Percentiles rank a stretch among this genome's conserved stretches.
Conservation (phyloP, 106 monocot species). For the Gastrodia elata region DNA sequence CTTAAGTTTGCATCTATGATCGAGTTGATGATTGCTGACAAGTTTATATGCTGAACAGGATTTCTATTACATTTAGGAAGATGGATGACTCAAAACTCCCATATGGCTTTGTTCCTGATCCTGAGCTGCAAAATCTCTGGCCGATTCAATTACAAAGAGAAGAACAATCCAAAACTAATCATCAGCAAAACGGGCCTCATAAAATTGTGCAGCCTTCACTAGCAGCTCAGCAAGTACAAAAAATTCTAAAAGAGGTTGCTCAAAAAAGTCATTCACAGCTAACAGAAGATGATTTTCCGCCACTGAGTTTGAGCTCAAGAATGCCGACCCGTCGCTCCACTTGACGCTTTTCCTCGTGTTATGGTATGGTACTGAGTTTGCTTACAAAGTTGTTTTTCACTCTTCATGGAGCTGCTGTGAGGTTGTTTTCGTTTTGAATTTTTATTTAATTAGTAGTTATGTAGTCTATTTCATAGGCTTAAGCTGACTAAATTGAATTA, state of each 20-base stretch:
- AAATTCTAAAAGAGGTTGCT: not conserved
- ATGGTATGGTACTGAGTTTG: not conserved
- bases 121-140: constrained; percentile 28
- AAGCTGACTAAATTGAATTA: not conserved
- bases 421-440: not conserved
- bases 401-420: not conserved
- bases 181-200: not conserved
- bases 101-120: constrained; percentile 17
- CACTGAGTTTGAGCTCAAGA: not conserved
- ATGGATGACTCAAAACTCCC: constrained; percentile 54
- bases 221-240: not conserved
- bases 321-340: not conserved
- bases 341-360: not conserved
- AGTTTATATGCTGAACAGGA: constrained; percentile 18
- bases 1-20: not conserved
- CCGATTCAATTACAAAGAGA: not conserved
- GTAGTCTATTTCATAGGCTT: not conserved
- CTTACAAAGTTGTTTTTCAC: not conserved
- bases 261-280: not conserved
- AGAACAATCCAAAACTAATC: not conserved
- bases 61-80: constrained; percentile 64
- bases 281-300: constrained; percentile 1
- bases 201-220: not conserved
- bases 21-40: not conserved
- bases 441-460: not conserved